Conservation (phyloP, 331 rosid species). For the Dryas integrifolia region DNA sequence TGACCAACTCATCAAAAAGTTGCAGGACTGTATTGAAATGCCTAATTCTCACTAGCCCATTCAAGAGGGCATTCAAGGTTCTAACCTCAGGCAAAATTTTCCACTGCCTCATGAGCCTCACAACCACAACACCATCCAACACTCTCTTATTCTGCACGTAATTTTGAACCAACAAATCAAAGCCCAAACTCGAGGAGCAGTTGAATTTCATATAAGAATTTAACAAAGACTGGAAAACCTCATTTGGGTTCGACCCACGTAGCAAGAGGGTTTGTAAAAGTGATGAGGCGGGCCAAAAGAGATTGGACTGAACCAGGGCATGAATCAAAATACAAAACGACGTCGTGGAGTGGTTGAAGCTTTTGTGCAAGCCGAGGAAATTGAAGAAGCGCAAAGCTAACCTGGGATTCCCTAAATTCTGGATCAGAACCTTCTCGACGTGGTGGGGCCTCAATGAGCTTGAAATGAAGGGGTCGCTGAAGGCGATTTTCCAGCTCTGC, state of each 20-base stretch:
- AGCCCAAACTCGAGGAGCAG: constrained; percentile 56
- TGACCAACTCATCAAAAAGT: constrained; percentile 56
- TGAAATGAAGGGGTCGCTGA: constrained; percentile 53
- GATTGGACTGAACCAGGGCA: constrained; percentile 47
- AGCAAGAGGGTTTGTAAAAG: constrained; percentile 69
- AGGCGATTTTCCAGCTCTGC: constrained; percentile 69
- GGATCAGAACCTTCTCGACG: constrained; percentile 61
- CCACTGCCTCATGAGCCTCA: constrained; percentile 58
- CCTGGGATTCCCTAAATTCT: constrained; percentile 54
- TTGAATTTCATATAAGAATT: constrained; percentile 33
- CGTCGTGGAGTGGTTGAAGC: constrained; percentile 62
- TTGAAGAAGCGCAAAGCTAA: constrained; percentile 87
- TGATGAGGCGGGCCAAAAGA: constrained; percentile 84
- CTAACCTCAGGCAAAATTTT: constrained; percentile 67
- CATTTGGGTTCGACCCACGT: constrained; percentile 56
- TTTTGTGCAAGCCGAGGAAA: constrained; percentile 73
- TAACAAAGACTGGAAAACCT: constrained; percentile 42
- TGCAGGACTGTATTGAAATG: constrained; percentile 55
- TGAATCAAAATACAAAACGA: constrained; percentile 78
- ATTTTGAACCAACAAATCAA: constrained; percentile 70
- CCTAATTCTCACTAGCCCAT: constrained; percentile 62
- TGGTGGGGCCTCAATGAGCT: constrained; percentile 52
- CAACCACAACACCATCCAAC: constrained; percentile 49
- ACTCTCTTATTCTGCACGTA: constrained; percentile 52
- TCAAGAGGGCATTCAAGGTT: constrained; percentile 68